Evolutionary conservation across 192 early-diverging fungal species (phyloP).

Genomic region (Backusella morwellensis): DNA sequence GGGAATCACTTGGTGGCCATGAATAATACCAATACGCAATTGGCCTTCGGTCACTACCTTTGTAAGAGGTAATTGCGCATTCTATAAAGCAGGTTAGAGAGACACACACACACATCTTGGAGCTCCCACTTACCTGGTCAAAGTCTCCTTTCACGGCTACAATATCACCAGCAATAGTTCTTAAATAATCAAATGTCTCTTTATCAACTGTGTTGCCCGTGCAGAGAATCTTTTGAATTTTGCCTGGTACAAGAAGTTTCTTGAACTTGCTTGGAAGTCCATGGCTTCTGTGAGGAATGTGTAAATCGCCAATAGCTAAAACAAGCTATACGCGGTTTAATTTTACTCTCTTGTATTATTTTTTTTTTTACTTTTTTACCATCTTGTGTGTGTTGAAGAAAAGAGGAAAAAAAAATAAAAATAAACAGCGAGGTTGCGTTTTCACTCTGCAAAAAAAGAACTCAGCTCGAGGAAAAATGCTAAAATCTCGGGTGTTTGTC

Average conservation of each 20-base stretch:
- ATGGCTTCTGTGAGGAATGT: constrained; percentile 89
- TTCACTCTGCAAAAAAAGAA: too few relatives aligned
- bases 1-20: constrained; percentile 87
- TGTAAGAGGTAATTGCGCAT: constrained; percentile 57
- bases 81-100: constrained; percentile 24
- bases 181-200: constrained; percentile 86
- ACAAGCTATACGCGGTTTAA: constrained; percentile 52
- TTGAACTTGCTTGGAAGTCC: constrained; percentile 92
- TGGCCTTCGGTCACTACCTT: constrained; percentile 61
- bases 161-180: constrained; percentile 76
- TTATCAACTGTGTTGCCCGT: constrained; percentile 87
- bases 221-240: constrained; percentile 94
- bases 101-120: too few relatives aligned
- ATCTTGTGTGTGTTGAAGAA: too few relatives aligned
- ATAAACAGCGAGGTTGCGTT: too few relatives aligned
- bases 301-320: constrained; percentile 90
- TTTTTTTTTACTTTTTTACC: too few relatives aligned
- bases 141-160: constrained; percentile 80
- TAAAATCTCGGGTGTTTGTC: too few relatives aligned
- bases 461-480: too few relatives aligned
- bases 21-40: constrained; percentile 73
- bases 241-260: constrained; percentile 91
- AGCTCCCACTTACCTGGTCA: constrained; percentile 57
- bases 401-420: too few relatives aligned
- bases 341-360: neutral